Base-by-base conservation (phyloP, 139 green algal species). In the Edaphochlamys debaryana region DNA sequence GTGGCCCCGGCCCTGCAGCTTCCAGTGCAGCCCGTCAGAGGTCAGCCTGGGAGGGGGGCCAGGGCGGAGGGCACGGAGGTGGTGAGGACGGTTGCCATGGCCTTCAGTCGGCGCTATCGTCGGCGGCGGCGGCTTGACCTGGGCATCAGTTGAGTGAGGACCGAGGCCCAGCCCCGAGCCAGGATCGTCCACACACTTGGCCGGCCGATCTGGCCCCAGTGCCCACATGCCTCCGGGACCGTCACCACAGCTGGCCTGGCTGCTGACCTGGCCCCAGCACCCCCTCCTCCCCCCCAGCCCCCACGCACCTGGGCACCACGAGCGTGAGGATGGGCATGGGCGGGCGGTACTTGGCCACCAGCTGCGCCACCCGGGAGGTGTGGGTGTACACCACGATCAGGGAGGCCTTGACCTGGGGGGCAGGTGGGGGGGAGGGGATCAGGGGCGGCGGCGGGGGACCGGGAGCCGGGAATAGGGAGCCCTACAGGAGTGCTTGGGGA, bases 321-420 rank as follows among this genome's bases (percentile, higher is more conserved):
- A 98, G 89, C 13, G 96, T 96, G 58, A 98, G 87, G 88, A 98
- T 97, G 87, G 96, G 96, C 89, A 97, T 92, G 30, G 92, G 89
- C 5, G 96, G 96, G 27, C 82, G 80, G 85, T 93, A 93, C 91
- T 98, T 98, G 78, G 95, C 94, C 27, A 98, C 93, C 79, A 98
- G 85, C 54, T 87, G 78, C 13, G 95, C 93, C 8, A 94, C 95
- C 11, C 82, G 79, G 52, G 92, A 52, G 41, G 84, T 89, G 86
- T 93, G 89, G 7, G 95, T 98, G 84, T 95, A 94, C 38, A 96
- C 93, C 72, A 98, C 91, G 68, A 98, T 96, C 25, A 98, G 90
- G 6, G 82, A 85, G 27, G 95, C 95, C 3, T 79, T 64, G 17
- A 88, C 78, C 84, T 88, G 84, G 19, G 50, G 50, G 50, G 6